These are phyloP conservation scores for Cicer bijugum DNA, from an alignment of 306 rosid genomes.

Conservation along the genomic window DNA sequence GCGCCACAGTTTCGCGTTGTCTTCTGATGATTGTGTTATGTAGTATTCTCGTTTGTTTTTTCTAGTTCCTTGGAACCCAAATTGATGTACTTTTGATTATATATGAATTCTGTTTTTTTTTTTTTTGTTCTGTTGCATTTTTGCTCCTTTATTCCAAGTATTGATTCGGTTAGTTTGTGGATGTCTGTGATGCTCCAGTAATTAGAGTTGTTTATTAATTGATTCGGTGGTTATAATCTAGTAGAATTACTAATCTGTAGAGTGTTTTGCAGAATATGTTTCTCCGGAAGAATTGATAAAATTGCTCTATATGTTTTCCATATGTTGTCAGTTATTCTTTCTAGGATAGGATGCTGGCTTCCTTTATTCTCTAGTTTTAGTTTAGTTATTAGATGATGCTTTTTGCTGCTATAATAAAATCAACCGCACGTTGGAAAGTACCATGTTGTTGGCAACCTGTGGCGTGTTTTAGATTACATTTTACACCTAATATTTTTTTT, in stretches of 20 bases:
- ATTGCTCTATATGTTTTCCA: background rate
- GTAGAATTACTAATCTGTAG: background rate
- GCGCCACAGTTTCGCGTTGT: slow-evolving; percentile 94
- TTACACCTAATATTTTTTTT: too few species aligned
- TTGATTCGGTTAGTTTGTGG: background rate
- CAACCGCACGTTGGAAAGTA: background rate
- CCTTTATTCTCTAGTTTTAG: background rate
- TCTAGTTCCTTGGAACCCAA: background rate
- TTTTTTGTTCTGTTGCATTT: background rate
- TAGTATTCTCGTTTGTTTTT: background rate
- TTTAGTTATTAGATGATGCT: background rate
- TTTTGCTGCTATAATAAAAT: background rate
- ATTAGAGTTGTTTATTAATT: too few species aligned
- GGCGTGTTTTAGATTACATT: background rate
- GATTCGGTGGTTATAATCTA: background rate
- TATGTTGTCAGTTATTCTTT: background rate
- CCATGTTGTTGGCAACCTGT: background rate
- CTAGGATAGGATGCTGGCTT: background rate
- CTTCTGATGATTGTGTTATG: slow-evolving; percentile 48
- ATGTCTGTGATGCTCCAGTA: background rate
- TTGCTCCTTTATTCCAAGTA: too few species aligned
- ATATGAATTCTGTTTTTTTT: too few species aligned
- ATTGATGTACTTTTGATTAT: slow-evolving; percentile 5
- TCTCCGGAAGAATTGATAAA: background rate
- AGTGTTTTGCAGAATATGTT: slow-evolving; percentile 9